phyloP scores from a whole-genome alignment of 805 yeast species.

The Yarrowia yakushimensis region DNA sequence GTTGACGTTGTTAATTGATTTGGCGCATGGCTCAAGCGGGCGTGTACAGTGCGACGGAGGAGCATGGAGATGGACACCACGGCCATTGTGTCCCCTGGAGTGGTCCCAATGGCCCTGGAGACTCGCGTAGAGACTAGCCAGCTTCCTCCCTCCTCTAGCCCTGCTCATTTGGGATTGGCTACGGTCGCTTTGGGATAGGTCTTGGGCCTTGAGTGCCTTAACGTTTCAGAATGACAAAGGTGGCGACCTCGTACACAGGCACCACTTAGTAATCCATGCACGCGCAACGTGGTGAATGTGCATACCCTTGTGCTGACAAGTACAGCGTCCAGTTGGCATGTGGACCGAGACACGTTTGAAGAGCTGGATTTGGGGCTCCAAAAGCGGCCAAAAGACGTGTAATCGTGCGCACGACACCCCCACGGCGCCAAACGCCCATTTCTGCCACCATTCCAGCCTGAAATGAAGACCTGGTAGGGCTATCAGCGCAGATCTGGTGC shows the following conservation, averaged over 20 bases:
- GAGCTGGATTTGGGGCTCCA: no score
- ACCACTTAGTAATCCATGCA: constrained; percentile 24
- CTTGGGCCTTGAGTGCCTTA: constrained; percentile 7
- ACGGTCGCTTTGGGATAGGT: neutral
- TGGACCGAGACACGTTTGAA: no score
- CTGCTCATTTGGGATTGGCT: neutral
- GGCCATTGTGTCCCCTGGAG: no score
- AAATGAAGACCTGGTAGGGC: constrained; percentile 10
- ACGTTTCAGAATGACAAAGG: constrained; percentile 4
- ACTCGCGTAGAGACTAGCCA: no score
- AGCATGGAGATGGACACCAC: no score
- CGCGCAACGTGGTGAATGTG: constrained; percentile 25
- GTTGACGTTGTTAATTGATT: constrained; percentile 1
- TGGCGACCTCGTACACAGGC: constrained; percentile 8
- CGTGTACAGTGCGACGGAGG: neutral
- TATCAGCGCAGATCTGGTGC: neutral
- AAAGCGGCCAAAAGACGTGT: no score
- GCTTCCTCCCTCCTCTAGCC: no score
- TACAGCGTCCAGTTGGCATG: neutral
- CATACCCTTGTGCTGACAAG: constrained; percentile 10
- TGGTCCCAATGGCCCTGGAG: no score
- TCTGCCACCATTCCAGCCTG: neutral
- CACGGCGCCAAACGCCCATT: neutral
- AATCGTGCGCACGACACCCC: no score
- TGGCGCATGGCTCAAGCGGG: constrained; percentile 6